Percentiles rank a stretch among this genome's conserved stretches.
phyloP scores from a whole-genome alignment of 805 yeast genomes.

The Kazachstania bromeliacearum region DNA sequence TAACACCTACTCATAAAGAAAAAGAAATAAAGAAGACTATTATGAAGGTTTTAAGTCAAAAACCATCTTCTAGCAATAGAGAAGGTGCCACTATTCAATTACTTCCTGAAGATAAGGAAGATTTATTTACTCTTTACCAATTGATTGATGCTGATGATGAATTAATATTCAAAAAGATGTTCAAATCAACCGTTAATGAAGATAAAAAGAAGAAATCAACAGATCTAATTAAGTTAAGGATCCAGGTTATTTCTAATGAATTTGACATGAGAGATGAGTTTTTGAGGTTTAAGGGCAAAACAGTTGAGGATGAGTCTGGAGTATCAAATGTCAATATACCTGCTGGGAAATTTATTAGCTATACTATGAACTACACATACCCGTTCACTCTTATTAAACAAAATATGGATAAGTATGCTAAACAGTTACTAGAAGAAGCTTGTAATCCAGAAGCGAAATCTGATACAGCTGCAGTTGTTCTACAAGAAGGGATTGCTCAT shows the following conservation, averaged over 20 bases:
- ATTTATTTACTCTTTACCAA: slow-evolving; percentile 81
- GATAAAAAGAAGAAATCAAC: slow-evolving; percentile 48
- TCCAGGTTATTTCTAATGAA: slow-evolving; percentile 60
- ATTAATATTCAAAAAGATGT: slow-evolving; percentile 53
- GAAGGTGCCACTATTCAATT: slow-evolving; percentile 37
- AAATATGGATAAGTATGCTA: slow-evolving; percentile 70
- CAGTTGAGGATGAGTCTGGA: slow-evolving; percentile 34
- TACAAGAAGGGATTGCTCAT: slow-evolving; percentile 93
- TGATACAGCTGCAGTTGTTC: slow-evolving; percentile 86
- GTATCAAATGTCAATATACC: slow-evolving; percentile 66
- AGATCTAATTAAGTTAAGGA: slow-evolving; percentile 50
- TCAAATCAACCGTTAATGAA: slow-evolving; percentile 60
- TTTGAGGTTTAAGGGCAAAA: slow-evolving; percentile 72
- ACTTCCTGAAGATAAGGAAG: slow-evolving; percentile 82
- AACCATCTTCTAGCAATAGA: slow-evolving; percentile 3
- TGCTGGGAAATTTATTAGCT: slow-evolving; percentile 78
- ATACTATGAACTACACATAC: slow-evolving; percentile 62
- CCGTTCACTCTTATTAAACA: slow-evolving; percentile 61
- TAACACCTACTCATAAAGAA: no score
- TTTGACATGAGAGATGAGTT: slow-evolving; percentile 70
- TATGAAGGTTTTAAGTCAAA: slow-evolving; percentile 3
- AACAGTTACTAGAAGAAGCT: slow-evolving; percentile 56
- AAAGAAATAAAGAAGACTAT: no score
- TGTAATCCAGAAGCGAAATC: slow-evolving; percentile 71
- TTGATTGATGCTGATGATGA: slow-evolving; percentile 69